Evolutionary conservation across 345 rosid genomes (phyloP).

Genomic region (Sisymbrium altissimum): DNA sequence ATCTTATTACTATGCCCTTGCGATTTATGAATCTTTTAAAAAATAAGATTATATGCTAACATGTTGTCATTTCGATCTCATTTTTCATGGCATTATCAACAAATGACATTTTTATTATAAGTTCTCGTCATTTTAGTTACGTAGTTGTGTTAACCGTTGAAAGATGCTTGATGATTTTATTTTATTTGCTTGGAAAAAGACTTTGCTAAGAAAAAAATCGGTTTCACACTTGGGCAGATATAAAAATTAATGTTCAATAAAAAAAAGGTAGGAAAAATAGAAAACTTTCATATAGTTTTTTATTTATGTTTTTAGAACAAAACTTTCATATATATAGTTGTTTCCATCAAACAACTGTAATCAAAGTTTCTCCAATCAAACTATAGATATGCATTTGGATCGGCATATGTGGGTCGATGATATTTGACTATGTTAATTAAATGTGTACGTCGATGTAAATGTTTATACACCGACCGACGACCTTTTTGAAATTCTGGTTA

Average conservation of each 20-base stretch:
- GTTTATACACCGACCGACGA: conserved; percentile 6
- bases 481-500: not conserved
- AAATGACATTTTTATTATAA: not conserved
- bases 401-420: not conserved
- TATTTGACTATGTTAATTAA: not conserved
- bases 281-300: no score
- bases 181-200: not conserved
- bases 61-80: not conserved
- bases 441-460: not conserved
- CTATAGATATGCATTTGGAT: not conserved
- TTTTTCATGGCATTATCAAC: not conserved
- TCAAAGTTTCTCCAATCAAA: not conserved
- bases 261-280: not conserved
- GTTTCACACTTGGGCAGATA: not conserved
- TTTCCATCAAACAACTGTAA: conserved; percentile 1
- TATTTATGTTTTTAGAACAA: no score
- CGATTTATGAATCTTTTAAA: no score
- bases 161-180: not conserved
- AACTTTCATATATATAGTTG: no score
- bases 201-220: not conserved
- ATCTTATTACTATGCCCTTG: not conserved
- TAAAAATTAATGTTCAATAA: not conserved
- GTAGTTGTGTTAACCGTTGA: conserved; percentile 7
- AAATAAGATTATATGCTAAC: no score
- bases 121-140: not conserved